Conservation (phyloP, 2,329 filamentous ascomycete genomes). For the Hypoxylon sp. region DNA sequence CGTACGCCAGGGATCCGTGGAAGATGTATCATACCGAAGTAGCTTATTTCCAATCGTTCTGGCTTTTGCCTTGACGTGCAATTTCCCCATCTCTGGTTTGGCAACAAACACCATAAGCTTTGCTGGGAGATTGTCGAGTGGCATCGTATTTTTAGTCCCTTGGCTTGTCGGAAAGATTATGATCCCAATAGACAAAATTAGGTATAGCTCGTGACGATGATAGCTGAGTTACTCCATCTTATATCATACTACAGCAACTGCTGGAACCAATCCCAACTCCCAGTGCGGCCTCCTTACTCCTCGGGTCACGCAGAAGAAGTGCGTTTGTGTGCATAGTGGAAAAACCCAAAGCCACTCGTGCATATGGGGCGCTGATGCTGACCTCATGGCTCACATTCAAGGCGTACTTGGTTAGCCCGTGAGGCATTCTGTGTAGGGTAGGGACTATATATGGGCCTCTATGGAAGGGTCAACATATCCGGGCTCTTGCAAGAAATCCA, state of each 20-base stretch:
- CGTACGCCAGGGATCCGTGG: neutral
- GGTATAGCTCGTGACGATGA: neutral
- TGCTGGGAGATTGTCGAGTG: neutral
- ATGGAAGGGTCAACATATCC: no score
- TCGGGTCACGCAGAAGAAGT: neutral
- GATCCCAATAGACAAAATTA: neutral
- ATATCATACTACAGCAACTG: conserved; percentile 8
- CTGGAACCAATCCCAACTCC: neutral
- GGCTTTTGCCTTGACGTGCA: neutral
- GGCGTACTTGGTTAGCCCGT: conserved; percentile 1
- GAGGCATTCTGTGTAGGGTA: conserved; percentile 11
- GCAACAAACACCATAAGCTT: neutral
- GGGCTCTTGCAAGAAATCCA: neutral
- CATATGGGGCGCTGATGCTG: conserved; percentile 10
- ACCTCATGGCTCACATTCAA: conserved; percentile 9
- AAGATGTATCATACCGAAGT: neutral
- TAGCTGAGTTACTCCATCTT: conserved; percentile 5
- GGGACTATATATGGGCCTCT: no score
- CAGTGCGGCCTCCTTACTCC: neutral
- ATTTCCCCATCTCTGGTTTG: neutral
- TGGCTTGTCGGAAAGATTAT: neutral
- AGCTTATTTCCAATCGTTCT: neutral
- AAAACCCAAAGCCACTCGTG: conserved; percentile 11
- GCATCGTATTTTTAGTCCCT: neutral
- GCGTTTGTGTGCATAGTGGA: conserved; percentile 9